These are phyloP conservation scores for Coemansia sp. DNA, from an alignment of 192 early-diverging fungal species.

Conservation along the genomic window DNA sequence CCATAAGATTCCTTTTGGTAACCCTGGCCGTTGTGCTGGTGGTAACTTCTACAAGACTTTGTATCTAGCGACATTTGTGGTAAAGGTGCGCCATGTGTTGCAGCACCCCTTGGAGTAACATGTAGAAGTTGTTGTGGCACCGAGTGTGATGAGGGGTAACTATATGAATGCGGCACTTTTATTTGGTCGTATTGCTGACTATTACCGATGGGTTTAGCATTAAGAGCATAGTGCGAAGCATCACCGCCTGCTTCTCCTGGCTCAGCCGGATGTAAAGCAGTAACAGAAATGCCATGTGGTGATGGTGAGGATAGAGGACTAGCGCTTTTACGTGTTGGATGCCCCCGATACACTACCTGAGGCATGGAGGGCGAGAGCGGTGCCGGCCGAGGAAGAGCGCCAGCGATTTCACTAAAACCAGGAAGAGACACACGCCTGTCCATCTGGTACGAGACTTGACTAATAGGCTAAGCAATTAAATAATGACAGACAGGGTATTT, in stretches of 20 bases:
- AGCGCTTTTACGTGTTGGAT: conserved; percentile 30
- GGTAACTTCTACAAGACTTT: background rate
- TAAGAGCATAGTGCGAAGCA: conserved; percentile 14
- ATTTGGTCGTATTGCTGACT: conserved; percentile 15
- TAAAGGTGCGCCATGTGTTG: background rate
- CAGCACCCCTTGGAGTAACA: background rate
- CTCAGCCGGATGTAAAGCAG: conserved; percentile 10
- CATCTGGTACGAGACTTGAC: conserved; percentile 8
- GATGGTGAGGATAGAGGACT: background rate
- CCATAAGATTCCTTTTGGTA: conserved; percentile 11
- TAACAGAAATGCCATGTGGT: background rate
- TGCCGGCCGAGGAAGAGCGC: conserved; percentile 29
- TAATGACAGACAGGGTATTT: background rate
- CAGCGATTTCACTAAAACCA: conserved; percentile 43
- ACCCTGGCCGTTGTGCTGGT: background rate
- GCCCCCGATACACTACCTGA: conserved; percentile 1
- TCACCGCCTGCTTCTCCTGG: background rate
- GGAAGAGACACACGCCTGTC: conserved; percentile 47
- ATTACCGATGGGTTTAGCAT: conserved; percentile 11
- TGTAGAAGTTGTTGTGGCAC: conserved; percentile 5
- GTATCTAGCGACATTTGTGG: background rate
- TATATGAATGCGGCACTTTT: conserved; percentile 19
- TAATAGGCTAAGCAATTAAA: background rate
- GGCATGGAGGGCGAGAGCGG: conserved; percentile 10
- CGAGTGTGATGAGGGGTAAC: conserved; percentile 13